Base-by-base conservation (phyloP, 768 basidiomycete genomes). In the Termitomyces bulborhizus region DNA sequence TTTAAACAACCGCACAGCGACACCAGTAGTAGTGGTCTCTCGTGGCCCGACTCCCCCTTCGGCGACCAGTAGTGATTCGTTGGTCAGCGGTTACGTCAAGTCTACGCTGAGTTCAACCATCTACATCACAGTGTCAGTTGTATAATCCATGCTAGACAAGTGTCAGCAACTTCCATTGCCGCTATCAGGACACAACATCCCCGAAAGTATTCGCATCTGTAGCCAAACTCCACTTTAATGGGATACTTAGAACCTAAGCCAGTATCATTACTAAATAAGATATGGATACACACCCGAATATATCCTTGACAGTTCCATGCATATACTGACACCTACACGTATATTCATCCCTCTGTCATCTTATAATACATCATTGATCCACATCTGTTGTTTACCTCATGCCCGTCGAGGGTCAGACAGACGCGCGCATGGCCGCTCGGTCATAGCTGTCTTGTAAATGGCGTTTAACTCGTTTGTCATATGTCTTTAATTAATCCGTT, bases 341-440 rank as follows among this genome's bases (percentile, higher is more conserved):
- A 18, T 49, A 52, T 37, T 21, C 9, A 43, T 29, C 27, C n/a
- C 59, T 56, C 59, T 53, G 59, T 54, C 54, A 60, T 44, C 32
- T 21, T 46, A n/a, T 32, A 52, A 56, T 44, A 49, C 57, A 67
- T 65, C 65, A 62, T 44, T 47, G 40, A 50, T 57, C 21, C 47
- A 44, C 53, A 53, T 54, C 46, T 47, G 46, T 61, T 54, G 58
- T 39, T 53, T 43, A 55, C 26, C 26, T 49, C 24, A 27, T 11
- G 47, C 56, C 60, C 64, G 61, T 51, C 62, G 65, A 46, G 71
- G 71, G 1, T 69, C 65, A 46, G 69, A 68, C 48, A 75, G 55
- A 12, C 73, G 73, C 37, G 73, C 61, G 1, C 69, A 68, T 44
- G 55, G 60, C 47, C 54, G 60, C 26, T 60, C 59, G 44, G 50